Base-by-base conservation (phyloP, 225 moss, liverwort and hornwort species). In the Pseudisothecium myosuroides region DNA sequence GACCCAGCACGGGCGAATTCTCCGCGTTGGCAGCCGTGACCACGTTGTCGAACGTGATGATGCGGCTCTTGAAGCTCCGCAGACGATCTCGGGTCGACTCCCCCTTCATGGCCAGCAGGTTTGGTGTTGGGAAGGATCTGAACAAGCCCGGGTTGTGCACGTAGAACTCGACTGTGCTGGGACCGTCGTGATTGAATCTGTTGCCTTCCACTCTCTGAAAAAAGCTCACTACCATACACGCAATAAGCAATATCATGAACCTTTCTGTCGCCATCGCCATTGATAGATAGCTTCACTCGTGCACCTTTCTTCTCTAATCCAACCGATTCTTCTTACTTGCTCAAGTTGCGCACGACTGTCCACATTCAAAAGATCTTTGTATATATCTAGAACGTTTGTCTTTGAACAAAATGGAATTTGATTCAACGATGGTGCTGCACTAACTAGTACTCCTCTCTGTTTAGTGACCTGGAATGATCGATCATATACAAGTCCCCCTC, bases 91-190 rank as follows among this genome's bases (percentile, higher is more conserved):
- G 81, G 18, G 68, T 54, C n/a, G 52, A 52, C 83, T 56, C 87
- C 20, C 78, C 86, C 71, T 92, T 92, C 92, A 89, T 80, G 41
- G 89, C 88, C 83, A 91, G 84, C 41, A 52, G 59, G 55, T 39
- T 24, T 11, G 88, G 86, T 34, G 52, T 68, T 2, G 92, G 88
- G 62, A 94, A 92, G 20, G 87, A 56, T 17, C 90, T 94, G 86
- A 92, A 94, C 32, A 91, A 43, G 5, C 94, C 94, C 55, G 94
- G 92, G 68, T 94, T 94, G 89, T 94, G 94, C 89, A 94, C 91
- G 52, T 91, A 94, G 79, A 94, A 94, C 60, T 92, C 91, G 12
- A 94, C 2, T 19, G 36, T 85, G 26, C 80, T 90, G 5, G 92
- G 90, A 32, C 93, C 93, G 4, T 89, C 85, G 37, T 43, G 54